Evolutionary conservation across 257 asterid genomes (phyloP), one percentile per base, ranked within the genome.

Genomic region (Penstemon newberryi): DNA sequence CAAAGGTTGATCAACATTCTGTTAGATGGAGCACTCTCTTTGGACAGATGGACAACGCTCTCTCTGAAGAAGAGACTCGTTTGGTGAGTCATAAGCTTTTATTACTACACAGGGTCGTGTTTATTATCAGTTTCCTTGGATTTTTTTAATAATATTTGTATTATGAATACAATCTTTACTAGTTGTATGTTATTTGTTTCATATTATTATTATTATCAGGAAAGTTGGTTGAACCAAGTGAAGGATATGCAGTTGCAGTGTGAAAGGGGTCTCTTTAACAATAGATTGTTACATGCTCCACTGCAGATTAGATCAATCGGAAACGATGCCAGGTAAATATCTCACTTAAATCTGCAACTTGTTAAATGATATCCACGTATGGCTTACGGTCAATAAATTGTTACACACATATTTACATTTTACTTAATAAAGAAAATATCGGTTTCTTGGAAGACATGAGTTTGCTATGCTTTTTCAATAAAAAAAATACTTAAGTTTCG

Each of bases 191-290:
- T 13, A 33, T 37, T 7, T 53, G 25, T 74, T 63, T 56, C 61
- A 43, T 44, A 9, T 46, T 41, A 63, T 45, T 41, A 63, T 45
- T 57, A 59, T 65, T 64, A 60, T 83, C 86, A 94, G 99, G 96
- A 94, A 66, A 78, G 63, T 37, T 94, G 96, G 99, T 70, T 87
- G 81, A 85, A 86, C 65, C 90, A 94, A 85, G 92, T 94, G 67
- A 85, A 75, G 76, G 93, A 89, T 81, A 87, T 94, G 97, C 93
- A 82, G 84, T 60, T 79, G 80, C 90, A 86, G 60, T 94, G 97
- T 38, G 96, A 89, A 43, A 71, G 72, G 47, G 96, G 99, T 50
- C 87, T 94, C 60, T 45, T 57, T 51, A 75, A 71, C 59, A 78
- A 56, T 19, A 72, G 56, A 56, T 43, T 73, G 72, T 42, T 56